These are phyloP conservation scores for Cicer arietinum DNA, from an alignment of 306 rosid genomes.

Conservation along the genomic window DNA sequence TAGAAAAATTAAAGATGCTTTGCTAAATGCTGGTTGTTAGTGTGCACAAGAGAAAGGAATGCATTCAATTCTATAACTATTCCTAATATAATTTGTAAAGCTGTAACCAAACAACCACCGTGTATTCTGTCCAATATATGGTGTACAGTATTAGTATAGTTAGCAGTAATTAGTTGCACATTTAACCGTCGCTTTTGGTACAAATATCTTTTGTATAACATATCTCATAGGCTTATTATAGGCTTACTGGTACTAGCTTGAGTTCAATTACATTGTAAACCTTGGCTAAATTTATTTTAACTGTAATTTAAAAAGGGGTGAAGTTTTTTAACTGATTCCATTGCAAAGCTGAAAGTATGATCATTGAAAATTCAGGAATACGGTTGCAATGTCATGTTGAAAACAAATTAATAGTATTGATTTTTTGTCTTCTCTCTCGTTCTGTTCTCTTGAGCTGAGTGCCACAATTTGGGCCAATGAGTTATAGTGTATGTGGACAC, in stretches of 20 bases:
- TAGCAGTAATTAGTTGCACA: background rate
- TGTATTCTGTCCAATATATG: background rate
- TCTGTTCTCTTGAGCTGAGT: conserved; percentile 40
- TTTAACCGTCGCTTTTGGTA: background rate
- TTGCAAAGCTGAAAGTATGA: background rate
- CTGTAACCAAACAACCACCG: conserved; percentile 1
- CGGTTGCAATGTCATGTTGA: too few species aligned
- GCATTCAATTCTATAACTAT: conserved; percentile 5
- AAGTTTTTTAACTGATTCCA: background rate
- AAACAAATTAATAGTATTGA: background rate
- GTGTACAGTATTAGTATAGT: background rate
- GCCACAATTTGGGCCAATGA: conserved; percentile 26
- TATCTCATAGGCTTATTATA: background rate
- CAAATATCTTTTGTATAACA: background rate
- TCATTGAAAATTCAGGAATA: background rate
- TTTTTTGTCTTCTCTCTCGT: background rate
- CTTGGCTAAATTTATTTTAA: background rate
- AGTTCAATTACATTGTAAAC: background rate
- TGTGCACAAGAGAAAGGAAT: background rate
- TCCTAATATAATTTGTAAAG: conserved; percentile 7
- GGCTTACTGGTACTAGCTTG: background rate
- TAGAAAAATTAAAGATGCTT: background rate
- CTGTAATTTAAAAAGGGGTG: background rate
- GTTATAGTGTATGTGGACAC: conserved; percentile 29
- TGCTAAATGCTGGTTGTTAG: conserved; percentile 10